These are phyloP conservation scores for Lactifluus piperatus DNA, from an alignment of 768 basidiomycete genomes.

Conservation along the genomic window DNA sequence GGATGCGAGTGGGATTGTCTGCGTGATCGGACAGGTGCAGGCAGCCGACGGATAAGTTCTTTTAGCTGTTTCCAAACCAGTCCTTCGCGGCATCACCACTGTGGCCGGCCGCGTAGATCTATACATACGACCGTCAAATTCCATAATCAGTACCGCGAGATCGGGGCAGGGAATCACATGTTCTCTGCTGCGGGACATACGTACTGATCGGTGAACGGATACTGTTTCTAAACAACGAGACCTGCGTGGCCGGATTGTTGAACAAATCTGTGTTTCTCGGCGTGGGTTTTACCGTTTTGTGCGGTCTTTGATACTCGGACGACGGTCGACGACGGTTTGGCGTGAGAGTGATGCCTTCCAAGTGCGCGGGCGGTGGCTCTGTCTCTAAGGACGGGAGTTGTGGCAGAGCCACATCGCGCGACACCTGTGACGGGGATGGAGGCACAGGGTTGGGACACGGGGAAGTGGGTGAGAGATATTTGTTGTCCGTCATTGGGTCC, in stretches of 20 bases:
- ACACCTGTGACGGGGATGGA: not conserved
- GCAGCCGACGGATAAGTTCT: not conserved
- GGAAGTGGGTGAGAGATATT: not conserved
- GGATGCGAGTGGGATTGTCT: not conserved
- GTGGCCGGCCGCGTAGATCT: not conserved
- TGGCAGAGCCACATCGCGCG: not conserved
- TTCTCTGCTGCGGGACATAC: not conserved
- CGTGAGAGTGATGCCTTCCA: constrained; percentile 2
- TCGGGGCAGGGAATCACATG: not conserved
- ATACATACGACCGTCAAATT: not conserved
- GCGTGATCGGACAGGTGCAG: not conserved
- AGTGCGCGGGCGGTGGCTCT: not conserved
- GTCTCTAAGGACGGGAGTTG: not conserved
- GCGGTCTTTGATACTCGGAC: not conserved
- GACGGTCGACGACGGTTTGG: constrained; percentile 17
- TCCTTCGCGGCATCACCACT: not conserved
- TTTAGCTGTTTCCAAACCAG: not conserved
- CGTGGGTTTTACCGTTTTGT: not conserved
- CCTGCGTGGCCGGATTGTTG: constrained; percentile 1
- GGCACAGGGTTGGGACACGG: not conserved
- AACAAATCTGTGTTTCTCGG: not conserved
- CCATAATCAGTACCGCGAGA: not conserved
- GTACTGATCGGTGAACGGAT: constrained; percentile 11
- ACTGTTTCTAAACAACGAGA: not conserved
- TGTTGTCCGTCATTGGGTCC: not conserved